Base-by-base conservation (phyloP, 345 rosid species). In the Lumnitzera littorea region DNA sequence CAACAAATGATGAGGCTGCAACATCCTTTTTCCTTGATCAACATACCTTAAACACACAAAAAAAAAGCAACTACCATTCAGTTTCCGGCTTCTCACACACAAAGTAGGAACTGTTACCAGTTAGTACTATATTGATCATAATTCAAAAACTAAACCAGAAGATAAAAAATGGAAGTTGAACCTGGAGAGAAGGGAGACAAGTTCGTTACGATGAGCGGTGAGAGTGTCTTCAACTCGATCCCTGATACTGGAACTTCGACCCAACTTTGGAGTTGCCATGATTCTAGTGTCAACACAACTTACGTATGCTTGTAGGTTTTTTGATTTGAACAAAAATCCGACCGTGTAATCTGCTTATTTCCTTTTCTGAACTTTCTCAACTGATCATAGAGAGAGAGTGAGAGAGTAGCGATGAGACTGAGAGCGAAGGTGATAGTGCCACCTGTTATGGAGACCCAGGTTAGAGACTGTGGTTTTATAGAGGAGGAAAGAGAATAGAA, bases 101-200 rank as follows among this genome's bases (percentile, higher is more conserved):
- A 46, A 17, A 36, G 48, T 41, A 36, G 48, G 46, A 36, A 7
- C 43, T 36, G 24, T 57, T 23, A 25, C 53, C 20, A 20, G 20
- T 20, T 20, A 20, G 20, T 47, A 24, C 50, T 13, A 16, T 16
- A 58, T 60, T 70, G 50, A 48, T 46, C 47, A 29, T 51, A 60
- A 69, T 51, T 62, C 65, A 58, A 63, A 60, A 9, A 20, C 10
- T 58, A 55, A 48, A 11, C 46, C 15, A 15, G 17, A 56, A 31
- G 29, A 51, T 48, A 11, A 24, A 11, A n/a, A 50, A 31, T 8
- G 29, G 2, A 46, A 13, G 5, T 52, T 11, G 48, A 70, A 94
- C 99, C 99, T 84, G 78, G 96, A 88, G 69, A 94, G 96, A 48
- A 94, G 95, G 55, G 97, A 75, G 63, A 90, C 84, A 72, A 94